A percentile compares a stretch with the other conserved stretches of the same genome.
Evolutionary conservation across 768 basidiomycete genomes (phyloP).

Genomic region (Tulasnella sp.): DNA sequence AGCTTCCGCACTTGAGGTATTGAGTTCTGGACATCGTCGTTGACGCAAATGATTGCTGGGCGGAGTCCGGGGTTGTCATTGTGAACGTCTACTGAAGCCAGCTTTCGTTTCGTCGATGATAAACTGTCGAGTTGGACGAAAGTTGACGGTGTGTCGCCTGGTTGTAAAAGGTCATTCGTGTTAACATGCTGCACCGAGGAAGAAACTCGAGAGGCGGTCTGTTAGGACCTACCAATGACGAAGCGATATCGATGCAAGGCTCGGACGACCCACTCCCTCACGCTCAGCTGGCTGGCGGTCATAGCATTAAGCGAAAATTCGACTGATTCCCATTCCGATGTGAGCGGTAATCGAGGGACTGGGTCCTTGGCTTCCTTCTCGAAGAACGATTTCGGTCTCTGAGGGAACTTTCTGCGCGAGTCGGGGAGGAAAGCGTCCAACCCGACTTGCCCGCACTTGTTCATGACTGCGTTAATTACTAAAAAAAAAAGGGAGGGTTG

Average conservation of each 20-base stretch:
- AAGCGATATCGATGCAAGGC: slow-evolving; percentile 21
- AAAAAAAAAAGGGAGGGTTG: not conserved
- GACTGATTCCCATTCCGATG: slow-evolving; percentile 21
- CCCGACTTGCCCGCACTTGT: slow-evolving; percentile 24
- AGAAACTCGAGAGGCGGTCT: not conserved
- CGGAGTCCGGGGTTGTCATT: not conserved
- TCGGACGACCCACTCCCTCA: slow-evolving; percentile 16
- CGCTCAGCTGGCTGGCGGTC: not conserved
- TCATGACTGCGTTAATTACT: slow-evolving; percentile 26
- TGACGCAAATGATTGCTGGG: slow-evolving; percentile 20
- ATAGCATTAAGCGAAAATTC: slow-evolving; percentile 17
- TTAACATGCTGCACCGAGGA: not conserved
- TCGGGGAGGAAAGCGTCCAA: slow-evolving; percentile 28
- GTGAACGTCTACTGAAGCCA: not conserved
- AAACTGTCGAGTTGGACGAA: slow-evolving; percentile 14
- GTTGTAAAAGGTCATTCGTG: not conserved
- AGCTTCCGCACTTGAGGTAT: slow-evolving; percentile 4
- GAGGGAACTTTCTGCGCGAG: not conserved
- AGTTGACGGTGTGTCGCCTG: slow-evolving; percentile 12
- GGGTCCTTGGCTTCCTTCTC: not conserved
- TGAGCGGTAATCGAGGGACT: slow-evolving; percentile 21
- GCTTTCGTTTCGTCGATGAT: not conserved
- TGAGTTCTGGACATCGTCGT: slow-evolving; percentile 19
- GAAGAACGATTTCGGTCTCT: not conserved
- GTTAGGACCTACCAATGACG: slow-evolving; percentile 16